phyloP scores from a whole-genome alignment of 805 yeast genomes.

The Saturnispora kantuleensis region DNA sequence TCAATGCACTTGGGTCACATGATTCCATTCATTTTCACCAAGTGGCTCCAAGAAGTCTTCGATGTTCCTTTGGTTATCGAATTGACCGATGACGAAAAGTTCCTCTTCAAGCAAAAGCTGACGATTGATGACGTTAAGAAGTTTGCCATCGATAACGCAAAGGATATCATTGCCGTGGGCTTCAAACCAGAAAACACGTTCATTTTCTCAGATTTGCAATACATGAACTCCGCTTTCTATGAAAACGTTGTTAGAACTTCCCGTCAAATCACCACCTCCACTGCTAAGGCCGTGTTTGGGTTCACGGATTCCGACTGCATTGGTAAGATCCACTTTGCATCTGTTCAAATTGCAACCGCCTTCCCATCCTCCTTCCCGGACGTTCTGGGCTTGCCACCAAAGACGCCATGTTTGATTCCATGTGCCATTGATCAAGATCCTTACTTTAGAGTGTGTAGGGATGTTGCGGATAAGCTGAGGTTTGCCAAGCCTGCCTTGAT shows the following conservation, averaged over 20 bases:
- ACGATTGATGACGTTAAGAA: slow-evolving; percentile 80
- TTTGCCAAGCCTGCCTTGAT: slow-evolving; percentile 85
- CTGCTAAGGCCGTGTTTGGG: slow-evolving; percentile 95
- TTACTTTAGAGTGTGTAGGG: slow-evolving; percentile 93
- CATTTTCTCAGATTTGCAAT: slow-evolving; percentile 83
- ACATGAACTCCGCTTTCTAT: slow-evolving; percentile 89
- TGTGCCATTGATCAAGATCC: slow-evolving; percentile 99
- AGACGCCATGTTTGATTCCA: slow-evolving; percentile 94
- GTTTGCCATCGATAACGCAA: slow-evolving; percentile 75
- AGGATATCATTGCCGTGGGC: slow-evolving; percentile 89
- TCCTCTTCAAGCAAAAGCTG: slow-evolving; percentile 82
- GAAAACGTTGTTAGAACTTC: slow-evolving; percentile 90
- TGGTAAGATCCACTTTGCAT: slow-evolving; percentile 91
- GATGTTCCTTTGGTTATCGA: slow-evolving; percentile 93
- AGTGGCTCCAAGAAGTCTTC: slow-evolving; percentile 96
- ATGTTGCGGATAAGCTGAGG: slow-evolving; percentile 89
- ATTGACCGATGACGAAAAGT: slow-evolving; percentile 94
- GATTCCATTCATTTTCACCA: slow-evolving; percentile 91
- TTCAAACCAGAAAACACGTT: slow-evolving; percentile 92
- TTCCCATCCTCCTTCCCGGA: slow-evolving; percentile 96
- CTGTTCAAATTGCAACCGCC: slow-evolving; percentile 91
- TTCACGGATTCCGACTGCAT: slow-evolving; percentile 91
- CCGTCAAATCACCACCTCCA: slow-evolving; percentile 92
- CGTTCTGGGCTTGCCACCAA: slow-evolving; percentile 72
- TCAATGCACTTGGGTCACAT: slow-evolving; percentile 96